Conservation (phyloP, 768 basidiomycete species). For the Auriculariales sp. region DNA sequence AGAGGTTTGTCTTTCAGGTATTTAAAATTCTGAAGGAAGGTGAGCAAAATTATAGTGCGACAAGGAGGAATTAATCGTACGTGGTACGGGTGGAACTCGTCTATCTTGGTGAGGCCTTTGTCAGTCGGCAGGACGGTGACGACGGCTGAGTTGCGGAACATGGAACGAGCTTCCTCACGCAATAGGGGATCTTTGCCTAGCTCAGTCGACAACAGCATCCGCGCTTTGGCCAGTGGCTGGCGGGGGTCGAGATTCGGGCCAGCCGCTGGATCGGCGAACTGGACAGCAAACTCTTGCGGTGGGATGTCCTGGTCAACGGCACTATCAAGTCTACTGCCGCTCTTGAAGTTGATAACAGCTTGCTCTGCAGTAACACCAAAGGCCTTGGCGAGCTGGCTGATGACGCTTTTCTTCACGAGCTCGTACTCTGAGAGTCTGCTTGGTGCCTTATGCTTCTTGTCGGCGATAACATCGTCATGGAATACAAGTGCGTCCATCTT, state of each 20-base stretch:
- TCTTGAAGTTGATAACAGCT: constrained; percentile 67
- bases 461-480: constrained; percentile 34
- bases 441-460: constrained; percentile 63
- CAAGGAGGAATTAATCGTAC: constrained; percentile 18
- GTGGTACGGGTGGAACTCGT: constrained; percentile 29
- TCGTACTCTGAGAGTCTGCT: constrained; percentile 78
- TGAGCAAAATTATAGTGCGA: background rate
- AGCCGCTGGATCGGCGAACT: constrained; percentile 57
- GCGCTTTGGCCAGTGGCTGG: constrained; percentile 56
- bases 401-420: constrained; percentile 62
- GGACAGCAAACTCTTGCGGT: constrained; percentile 73
- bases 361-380: constrained; percentile 75
- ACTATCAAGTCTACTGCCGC: constrained; percentile 32
- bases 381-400: constrained; percentile 71
- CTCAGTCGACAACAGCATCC: constrained; percentile 78
- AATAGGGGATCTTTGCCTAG: constrained; percentile 87
- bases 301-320: constrained; percentile 70
- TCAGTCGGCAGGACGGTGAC: constrained; percentile 80
- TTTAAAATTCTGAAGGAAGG: constrained; percentile 67
- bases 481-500: constrained; percentile 57
- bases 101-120: constrained; percentile 42
- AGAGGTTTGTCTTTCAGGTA: constrained; percentile 75
- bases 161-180: constrained; percentile 56
- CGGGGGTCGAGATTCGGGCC: constrained; percentile 25
- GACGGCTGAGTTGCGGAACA: constrained; percentile 60